A percentile compares a stretch with the other conserved stretches of the same genome.
These are phyloP conservation scores for Gremmenia infestans DNA, from an alignment of 2,329 filamentous ascomycete genomes.

Conservation along the genomic window DNA sequence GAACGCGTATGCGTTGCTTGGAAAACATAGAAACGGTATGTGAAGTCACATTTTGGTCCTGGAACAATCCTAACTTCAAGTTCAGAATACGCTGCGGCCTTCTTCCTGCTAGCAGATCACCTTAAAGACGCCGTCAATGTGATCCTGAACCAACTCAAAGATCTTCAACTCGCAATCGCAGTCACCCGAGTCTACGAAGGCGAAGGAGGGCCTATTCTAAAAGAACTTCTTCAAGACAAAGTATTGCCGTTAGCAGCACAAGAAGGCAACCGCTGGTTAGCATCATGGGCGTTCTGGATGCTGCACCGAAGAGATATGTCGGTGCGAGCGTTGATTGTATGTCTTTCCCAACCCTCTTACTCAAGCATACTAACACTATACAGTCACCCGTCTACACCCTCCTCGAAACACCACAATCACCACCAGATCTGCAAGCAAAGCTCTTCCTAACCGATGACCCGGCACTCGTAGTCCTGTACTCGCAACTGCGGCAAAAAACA, in stretches of 20 bases:
- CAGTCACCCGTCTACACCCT: conserved; percentile 75
- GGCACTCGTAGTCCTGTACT: conserved; percentile 79
- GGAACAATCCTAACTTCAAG: conserved; percentile 2
- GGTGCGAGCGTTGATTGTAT: conserved; percentile 74
- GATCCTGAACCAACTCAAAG: conserved; percentile 79
- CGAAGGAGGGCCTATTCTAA: conserved; percentile 70
- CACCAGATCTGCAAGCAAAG: conserved; percentile 68
- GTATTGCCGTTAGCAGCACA: conserved; percentile 72
- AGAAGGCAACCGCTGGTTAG: conserved; percentile 87
- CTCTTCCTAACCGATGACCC: conserved; percentile 88
- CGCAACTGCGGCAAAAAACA: conserved; percentile 75
- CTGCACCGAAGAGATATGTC: conserved; percentile 76
- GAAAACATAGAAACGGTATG: conserved; percentile 79
- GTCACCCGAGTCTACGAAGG: conserved; percentile 85
- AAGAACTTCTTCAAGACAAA: conserved; percentile 70
- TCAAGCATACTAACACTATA: not conserved
- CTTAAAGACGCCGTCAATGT: conserved; percentile 82
- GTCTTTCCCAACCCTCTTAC: conserved; percentile 26
- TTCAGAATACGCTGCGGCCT: conserved; percentile 85
- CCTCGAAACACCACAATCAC: conserved; percentile 61
- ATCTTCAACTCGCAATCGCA: conserved; percentile 84
- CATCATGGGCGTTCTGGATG: conserved; percentile 95
- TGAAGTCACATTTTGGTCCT: not conserved
- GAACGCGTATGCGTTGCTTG: conserved; percentile 92
- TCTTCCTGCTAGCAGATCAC: conserved; percentile 86